Evolutionary conservation across 129 eudicot genomes (phyloP), one percentile per base, ranked within the genome.

Genomic region (Smallanthus sonchifolius): DNA sequence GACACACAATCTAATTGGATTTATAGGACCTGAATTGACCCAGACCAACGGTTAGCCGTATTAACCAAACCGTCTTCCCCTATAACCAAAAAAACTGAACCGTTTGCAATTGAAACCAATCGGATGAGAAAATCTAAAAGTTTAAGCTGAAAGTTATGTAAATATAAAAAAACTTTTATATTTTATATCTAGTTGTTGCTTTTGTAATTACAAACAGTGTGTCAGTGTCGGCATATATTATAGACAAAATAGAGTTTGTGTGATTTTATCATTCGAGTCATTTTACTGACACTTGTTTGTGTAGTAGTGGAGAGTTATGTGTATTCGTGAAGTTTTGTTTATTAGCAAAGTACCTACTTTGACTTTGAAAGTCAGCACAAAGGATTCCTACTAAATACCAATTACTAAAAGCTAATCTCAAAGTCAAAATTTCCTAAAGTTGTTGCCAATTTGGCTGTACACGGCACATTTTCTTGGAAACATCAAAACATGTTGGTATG

Each of bases 241-340:
- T 67, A 24, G 32, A 67, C 72, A 67, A 67, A 42, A 20, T 43
- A 43, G 72, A 40, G 48, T 67, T 19, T 67, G 71, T 67, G 49
- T 44, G 72, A 39, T 11, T 61, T 61, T 61, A 61, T 61, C 43
- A 20, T 61, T 61, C 4, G 14, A 35, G 20, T 32, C 10, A 19
- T n/a, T 65, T 75, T 36, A 51, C 73, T 51, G 73, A 60, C 72
- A 66, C 67, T 24, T 65, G 52, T 52, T 38, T 65, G 57, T 49
- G 73, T 75, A 52, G 52, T 68, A 63, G 39, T 75, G 72, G 64
- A 30, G 51, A 52, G 49, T 70, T 49, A 8, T 55, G 47, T 72
- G n/a, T 67, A 56, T 67, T 67, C 68, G 75, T 67, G 80, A 76
- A 67, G 14, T 76, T 52, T 76, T 67, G 81, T 77, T 68, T 68